Base-by-base conservation (phyloP, 2,329 filamentous ascomycete species). In the Chalara sp. region DNA sequence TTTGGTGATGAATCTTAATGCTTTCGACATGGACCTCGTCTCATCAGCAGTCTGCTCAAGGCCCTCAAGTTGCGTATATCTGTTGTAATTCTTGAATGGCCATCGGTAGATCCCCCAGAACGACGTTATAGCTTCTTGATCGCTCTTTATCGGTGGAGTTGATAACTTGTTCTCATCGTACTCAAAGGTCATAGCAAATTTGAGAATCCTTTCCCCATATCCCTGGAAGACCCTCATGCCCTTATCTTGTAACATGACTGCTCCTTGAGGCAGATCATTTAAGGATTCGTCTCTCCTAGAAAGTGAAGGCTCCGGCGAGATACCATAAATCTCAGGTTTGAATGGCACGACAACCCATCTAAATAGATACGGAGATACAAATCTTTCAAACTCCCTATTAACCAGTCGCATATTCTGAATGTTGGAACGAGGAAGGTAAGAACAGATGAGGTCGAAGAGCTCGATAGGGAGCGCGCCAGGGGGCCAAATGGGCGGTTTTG, bases 131-230 rank as follows among this genome's bases (percentile, higher is more conserved):
- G 72, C 70, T 55, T 81, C 72, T 33, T 81, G 78, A 6, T 73
- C 67, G 5, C 70, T 69, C 59, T 86, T 84, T n/a, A 72, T 59
- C 1, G 78, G 79, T 6, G 82, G 80, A 29, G 70, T 66, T 10
- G 69, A 67, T 8, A 77, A 62, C 11, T 67, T 68, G 39, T 67
- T 65, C 61, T 85, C 79, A 50, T 79, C 76, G n/a, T 87, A 73
- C 59, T 87, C 84, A 54, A 87, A 81, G 29, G 81, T 81, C 62
- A 89, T 77, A 5, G 81, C 84, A 59, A 85, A 86, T 48, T 75
- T 76, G 31, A 71, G 69, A 50, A 88, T 84, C 49, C 80, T 75
- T 32, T 69, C 68, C 8, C 80, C 80, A 63, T 85, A 83, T 56
- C 75, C 74, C 56, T 79, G 67, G 57, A 85, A 84, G 32, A 85